Evolutionary conservation across 495 filamentous ascomycete species (phyloP), one percentile per base, ranked within the genome.

Genomic region (Viridothelium virens): DNA sequence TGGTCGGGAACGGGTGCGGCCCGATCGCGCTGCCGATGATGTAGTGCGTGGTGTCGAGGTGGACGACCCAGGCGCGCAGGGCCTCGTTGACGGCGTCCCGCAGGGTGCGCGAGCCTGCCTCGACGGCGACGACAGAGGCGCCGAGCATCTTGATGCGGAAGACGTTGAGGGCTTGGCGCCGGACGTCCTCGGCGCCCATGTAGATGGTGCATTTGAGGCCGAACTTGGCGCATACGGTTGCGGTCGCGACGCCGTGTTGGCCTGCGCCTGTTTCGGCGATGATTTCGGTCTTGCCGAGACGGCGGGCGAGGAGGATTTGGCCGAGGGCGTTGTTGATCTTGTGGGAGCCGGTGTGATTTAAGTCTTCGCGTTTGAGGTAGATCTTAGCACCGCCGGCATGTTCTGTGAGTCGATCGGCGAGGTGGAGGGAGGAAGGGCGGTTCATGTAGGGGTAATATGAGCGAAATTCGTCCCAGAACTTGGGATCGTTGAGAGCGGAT

Each of bases 361-460:
- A 80, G 76, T 96, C 92, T 77, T 97, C 92, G 68, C 93, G 83
- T 77, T 97, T 97, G 61, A 97, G 77, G 89, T 91, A 96, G 81
- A 97, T 93, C 69, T 89, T 96, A 37, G 92, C 92, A 41, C 92
- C 93, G 25, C 90, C 91, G 36, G 89, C 91, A 71, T 94, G 79
- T 61, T 92, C 89, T 0, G 95, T 97, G 63, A 99, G 78, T 33
- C 92, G 85, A 69, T 92, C 87, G 0, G 94, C 95, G 5, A 89
- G 77, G 77, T 99, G 94, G 7, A 99, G 83, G 65, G 91, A 90
- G 68, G 91, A 92, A 16, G 94, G 94, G 3, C 94, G 87, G 48
- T 92, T 91, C 89, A 99, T 99, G 82, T 93, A 99, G 44, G 90
- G 89, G 78, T 99, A 99, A 80, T 96, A 96, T 3, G 91, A 90